Evolutionary conservation across 2,329 filamentous ascomycete genomes (phyloP).

Genomic region (Cladosporium austrohemisphaericum): DNA sequence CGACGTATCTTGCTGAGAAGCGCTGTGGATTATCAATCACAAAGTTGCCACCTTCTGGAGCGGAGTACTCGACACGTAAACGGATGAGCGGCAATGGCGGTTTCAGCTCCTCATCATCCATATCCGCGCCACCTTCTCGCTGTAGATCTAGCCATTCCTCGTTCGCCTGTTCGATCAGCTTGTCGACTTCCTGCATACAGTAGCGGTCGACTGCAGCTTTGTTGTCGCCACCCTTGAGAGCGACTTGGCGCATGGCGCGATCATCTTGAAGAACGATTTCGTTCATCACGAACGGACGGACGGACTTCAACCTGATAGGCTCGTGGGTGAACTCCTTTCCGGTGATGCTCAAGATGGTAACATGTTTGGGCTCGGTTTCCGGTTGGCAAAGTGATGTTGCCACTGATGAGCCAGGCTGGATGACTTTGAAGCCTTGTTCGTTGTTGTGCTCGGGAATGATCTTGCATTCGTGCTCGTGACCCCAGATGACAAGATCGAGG

Average conservation of each 20-base stretch:
- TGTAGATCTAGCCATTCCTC: slow-evolving; percentile 75
- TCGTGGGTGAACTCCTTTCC: slow-evolving; percentile 78
- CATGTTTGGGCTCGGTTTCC: slow-evolving; percentile 86
- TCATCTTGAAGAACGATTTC: slow-evolving; percentile 77
- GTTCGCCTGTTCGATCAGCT: slow-evolving; percentile 82
- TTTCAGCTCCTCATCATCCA: slow-evolving; percentile 53
- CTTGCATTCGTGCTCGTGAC: slow-evolving; percentile 93
- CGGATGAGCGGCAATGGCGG: slow-evolving; percentile 79
- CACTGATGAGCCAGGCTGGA: slow-evolving; percentile 95
- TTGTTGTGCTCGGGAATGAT: slow-evolving; percentile 81
- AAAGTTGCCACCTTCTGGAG: slow-evolving; percentile 78
- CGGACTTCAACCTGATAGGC: slow-evolving; percentile 77
- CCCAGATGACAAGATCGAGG: slow-evolving; percentile 90
- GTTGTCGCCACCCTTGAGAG: slow-evolving; percentile 73
- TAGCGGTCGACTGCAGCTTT: slow-evolving; percentile 73
- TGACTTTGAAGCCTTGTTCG: slow-evolving; percentile 88
- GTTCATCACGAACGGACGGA: slow-evolving; percentile 83
- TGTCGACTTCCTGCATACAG: slow-evolving; percentile 73
- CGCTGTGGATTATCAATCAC: slow-evolving; percentile 93
- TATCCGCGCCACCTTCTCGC: slow-evolving; percentile 52
- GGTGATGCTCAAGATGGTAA: slow-evolving; percentile 78
- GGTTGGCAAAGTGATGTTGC: slow-evolving; percentile 88
- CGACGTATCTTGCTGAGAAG: slow-evolving; percentile 87
- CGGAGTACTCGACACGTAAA: slow-evolving; percentile 84
- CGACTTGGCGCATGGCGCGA: slow-evolving; percentile 70